A percentile compares a stretch with the other conserved stretches of the same genome.
phyloP scores from a whole-genome alignment of 2,329 filamentous ascomycete genomes.

The Pseudocercospora fijiensis region DNA sequence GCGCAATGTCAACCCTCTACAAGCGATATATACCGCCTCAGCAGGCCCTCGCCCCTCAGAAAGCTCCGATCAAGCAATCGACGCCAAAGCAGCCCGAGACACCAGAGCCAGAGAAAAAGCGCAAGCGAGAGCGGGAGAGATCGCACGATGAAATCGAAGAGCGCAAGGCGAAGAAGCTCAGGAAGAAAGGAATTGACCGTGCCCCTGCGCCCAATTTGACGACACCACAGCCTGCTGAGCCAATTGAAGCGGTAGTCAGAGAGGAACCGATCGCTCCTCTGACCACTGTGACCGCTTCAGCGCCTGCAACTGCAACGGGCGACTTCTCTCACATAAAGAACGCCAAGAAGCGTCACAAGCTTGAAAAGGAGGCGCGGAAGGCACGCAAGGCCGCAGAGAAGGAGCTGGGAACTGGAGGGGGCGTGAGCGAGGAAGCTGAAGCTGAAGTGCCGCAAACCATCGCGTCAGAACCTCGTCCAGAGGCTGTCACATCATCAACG shows the following conservation, averaged over 20 bases:
- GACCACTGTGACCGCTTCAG: neutral
- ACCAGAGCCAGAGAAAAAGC: constrained; percentile 28
- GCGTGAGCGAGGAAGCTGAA: neutral
- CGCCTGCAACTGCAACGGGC: constrained; percentile 12
- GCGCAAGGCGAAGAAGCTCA: constrained; percentile 36
- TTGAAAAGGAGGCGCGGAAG: constrained; percentile 38
- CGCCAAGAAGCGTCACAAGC: constrained; percentile 36
- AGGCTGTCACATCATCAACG: neutral
- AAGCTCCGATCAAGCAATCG: neutral
- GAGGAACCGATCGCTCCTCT: neutral
- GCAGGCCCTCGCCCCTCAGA: constrained; percentile 11
- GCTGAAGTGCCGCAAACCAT: neutral
- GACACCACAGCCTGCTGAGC: neutral
- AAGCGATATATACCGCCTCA: constrained; percentile 49
- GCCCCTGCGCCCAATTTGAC: constrained; percentile 8
- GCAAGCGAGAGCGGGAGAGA: constrained; percentile 34
- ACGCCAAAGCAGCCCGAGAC: neutral
- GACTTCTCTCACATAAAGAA: constrained; percentile 36
- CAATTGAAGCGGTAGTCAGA: neutral
- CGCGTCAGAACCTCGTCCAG: neutral
- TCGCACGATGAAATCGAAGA: constrained; percentile 35
- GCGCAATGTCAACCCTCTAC: constrained; percentile 45
- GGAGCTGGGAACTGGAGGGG: neutral
- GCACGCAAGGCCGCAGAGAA: constrained; percentile 30
- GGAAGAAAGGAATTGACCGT: constrained; percentile 31